These are phyloP conservation scores for Camillea tinctor DNA, from an alignment of 2,329 filamentous ascomycete genomes.

Conservation along the genomic window DNA sequence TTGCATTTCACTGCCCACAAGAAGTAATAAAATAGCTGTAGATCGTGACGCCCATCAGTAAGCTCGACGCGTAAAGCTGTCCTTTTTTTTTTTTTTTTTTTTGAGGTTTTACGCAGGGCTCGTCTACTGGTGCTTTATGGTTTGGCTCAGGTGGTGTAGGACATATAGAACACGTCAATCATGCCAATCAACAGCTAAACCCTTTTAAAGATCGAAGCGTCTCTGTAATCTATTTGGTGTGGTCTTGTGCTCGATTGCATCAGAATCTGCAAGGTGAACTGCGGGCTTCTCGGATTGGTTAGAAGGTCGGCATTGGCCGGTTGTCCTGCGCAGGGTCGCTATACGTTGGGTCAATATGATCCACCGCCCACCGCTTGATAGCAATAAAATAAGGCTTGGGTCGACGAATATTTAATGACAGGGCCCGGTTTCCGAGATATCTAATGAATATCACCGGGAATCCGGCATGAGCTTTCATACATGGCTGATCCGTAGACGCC, in stretches of 20 bases:
- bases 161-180: background rate
- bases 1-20: background rate
- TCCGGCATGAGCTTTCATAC: background rate
- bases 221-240: constrained; percentile 5
- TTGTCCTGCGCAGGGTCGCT: background rate
- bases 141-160: background rate
- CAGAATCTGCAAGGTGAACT: constrained; percentile 13
- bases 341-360: background rate
- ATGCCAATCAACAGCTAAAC: background rate
- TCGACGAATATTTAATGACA: background rate
- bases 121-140: background rate
- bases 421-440: background rate
- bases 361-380: background rate
- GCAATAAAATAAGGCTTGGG: background rate
- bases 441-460: background rate
- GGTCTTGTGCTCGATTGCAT: constrained; percentile 12
- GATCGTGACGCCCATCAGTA: background rate
- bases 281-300: constrained; percentile 4
- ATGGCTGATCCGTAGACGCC: background rate
- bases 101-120: background rate
- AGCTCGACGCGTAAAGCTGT: background rate
- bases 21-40: background rate
- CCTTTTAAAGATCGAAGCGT: constrained; percentile 5
- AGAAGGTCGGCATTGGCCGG: background rate
- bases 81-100: too few species aligned